Base-by-base conservation (phyloP, 108 stramenopile genomes). In the Nitzschia sp. region DNA sequence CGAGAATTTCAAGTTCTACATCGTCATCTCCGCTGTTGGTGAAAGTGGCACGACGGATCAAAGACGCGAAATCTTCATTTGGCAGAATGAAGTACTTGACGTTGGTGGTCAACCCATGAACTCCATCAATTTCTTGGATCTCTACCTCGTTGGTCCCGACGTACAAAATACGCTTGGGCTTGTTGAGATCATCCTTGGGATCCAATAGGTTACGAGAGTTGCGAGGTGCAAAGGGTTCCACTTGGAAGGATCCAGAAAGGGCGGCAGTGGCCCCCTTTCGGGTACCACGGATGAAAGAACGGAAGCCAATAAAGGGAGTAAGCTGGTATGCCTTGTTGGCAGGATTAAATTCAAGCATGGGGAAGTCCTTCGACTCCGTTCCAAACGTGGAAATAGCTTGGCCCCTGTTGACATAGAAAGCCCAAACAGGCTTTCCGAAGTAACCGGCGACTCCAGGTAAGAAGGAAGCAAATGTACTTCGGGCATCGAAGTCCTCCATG, bases 261-360 rank as follows among this genome's bases (percentile, higher is more conserved):
- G 61, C 19, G 21, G 62, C 21, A 22, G 66, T 60, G 27, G 71
- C 59, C 13, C 63, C 63, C 33, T 54, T 68, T 2, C 91, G 81
- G 38, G 77, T 73, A 33, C 90, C 95, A 29, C 92, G 88, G 19
- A 96, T 60, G 67, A 98, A 95, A 41, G 96, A 94, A 31, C 97
- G 91, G 82, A 98, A 98, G 16, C 97, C 97, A 44, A 89, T 57
- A 55, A 67, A 93, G 22, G 97, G 87, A 29, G 96, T 95, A 15
- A 89, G 35, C 68, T 96, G 94, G 76, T 98, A 98, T 35, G 97
- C 97, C 79, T 95, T 94, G 81, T 96, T 96, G 75, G 97, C 97
- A 27, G 96, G 75, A 71, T 90, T 85, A 81, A 96, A 98, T 67
- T 96, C 94, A 33, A 92, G 56, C 29, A 98, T 79, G 32, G 95